Percentiles rank a stretch among this genome's conserved stretches.
phyloP scores from a whole-genome alignment of 2,329 filamentous ascomycete genomes.

The Xylaria sp. region DNA sequence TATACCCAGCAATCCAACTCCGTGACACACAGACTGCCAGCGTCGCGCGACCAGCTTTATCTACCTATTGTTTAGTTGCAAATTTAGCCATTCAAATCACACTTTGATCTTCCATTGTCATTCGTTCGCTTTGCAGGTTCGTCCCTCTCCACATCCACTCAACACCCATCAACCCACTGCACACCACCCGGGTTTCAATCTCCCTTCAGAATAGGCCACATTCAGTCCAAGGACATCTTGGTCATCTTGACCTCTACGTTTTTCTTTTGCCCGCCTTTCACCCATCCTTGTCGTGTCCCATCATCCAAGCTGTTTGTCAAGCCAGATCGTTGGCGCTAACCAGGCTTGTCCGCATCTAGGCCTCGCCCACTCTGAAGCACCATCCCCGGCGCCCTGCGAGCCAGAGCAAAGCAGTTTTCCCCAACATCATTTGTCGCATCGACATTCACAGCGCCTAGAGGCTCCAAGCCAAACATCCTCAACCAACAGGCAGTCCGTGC shows the following conservation, averaged over 20 bases:
- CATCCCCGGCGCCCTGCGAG: background rate
- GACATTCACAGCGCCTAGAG: background rate
- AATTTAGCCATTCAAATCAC: background rate
- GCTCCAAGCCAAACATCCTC: no score
- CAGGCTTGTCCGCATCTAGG: background rate
- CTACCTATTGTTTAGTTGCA: background rate
- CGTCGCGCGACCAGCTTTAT: background rate
- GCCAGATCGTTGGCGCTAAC: no score
- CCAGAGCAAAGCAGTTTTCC: background rate
- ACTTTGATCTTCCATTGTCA: background rate
- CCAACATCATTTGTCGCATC: background rate
- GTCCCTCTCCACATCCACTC: background rate
- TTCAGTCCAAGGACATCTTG: no score
- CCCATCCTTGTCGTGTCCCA: no score
- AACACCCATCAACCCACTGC: background rate
- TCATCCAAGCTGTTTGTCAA: no score
- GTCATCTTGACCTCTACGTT: no score
- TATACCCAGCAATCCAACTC: background rate
- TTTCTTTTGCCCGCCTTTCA: no score
- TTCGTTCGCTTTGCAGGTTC: background rate
- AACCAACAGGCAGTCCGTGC: background rate
- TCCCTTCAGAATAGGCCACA: no score
- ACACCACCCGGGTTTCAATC: background rate
- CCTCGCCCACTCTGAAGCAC: background rate
- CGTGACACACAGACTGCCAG: background rate